Evolutionary conservation across 257 asterid genomes (phyloP), one percentile per base, ranked within the genome.

Genomic region (Solanum chiquidenum): DNA sequence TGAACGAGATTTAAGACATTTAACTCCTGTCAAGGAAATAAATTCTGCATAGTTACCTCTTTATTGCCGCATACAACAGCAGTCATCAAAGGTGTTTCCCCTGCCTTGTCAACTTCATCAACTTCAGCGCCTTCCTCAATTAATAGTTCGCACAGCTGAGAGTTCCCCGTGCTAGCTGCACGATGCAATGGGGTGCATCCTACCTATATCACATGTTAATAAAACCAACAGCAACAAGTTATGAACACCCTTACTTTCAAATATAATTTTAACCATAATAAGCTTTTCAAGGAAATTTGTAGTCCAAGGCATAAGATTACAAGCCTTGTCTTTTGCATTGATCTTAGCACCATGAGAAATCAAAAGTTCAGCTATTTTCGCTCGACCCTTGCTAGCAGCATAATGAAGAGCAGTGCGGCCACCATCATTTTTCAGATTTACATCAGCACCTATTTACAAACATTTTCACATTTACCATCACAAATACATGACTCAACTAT

Each of bases 151-250:
- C 95, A 94, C 89, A 97, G 83, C 73, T 83, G 93, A 62, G 91
- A 88, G 85, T 94, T 91, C 86, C 99, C 99, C 4, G 95, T 92
- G 93, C 99, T 95, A 74, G 99, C 98, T 90, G 99, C 99, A 75
- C 99, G 98, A 87, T 97, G 99, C 95, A 97, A 93, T 38, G 99
- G 98, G 77, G 98, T 94, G 92, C 98, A 95, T 73, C 99, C 99
- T 16, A 95, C 93, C 98, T 97, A 89, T 89, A 92, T 12, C 86
- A 83, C 84, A 40, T 58, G 58, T 85, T 46, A 29, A 20, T 86
- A 73, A 69, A 85, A 82, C 21, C 84, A 88, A 52, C 71, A 83
- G 40, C 86, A 88, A 58, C 35, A 64, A 71, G 37, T 86, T 76
- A 68, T 42, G 77, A 73, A 68, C 14, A 85, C 84, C 46, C 18